Conservation (phyloP, 2,329 filamentous ascomycete genomes). For the Sporothrix sp. region DNA sequence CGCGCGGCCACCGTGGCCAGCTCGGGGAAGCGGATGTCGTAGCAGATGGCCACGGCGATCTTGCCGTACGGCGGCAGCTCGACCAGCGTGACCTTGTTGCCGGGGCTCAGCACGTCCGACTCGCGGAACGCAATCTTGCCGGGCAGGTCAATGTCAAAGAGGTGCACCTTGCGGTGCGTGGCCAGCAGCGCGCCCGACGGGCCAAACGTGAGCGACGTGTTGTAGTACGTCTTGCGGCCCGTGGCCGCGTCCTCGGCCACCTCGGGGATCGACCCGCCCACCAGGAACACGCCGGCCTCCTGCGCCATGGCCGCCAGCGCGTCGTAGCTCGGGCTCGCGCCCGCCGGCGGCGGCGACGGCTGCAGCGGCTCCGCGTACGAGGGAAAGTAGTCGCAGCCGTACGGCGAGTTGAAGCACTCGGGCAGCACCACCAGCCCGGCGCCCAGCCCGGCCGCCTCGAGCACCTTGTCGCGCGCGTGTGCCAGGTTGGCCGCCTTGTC, state of each 20-base stretch:
- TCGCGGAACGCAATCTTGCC: conserved; percentile 89
- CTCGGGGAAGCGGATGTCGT: conserved; percentile 95
- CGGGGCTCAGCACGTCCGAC: conserved; percentile 77
- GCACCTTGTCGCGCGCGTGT: conserved; percentile 71
- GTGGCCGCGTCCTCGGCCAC: conserved; percentile 36
- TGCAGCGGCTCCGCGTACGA: conserved; percentile 82
- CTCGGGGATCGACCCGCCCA: conserved; percentile 92
- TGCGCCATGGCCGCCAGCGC: conserved; percentile 70
- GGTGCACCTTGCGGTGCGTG: conserved; percentile 84
- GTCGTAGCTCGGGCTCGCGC: conserved; percentile 74
- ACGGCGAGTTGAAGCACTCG: conserved; percentile 98
- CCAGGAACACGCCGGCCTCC: conserved; percentile 68
- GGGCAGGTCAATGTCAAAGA: conserved; percentile 97
- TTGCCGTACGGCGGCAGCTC: conserved; percentile 82
- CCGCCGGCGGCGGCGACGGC: conserved; percentile 60
- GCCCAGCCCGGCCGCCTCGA: conserved; percentile 65
- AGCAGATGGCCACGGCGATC: conserved; percentile 87
- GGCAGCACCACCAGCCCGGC: conserved; percentile 85
- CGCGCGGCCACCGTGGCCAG: conserved; percentile 81
- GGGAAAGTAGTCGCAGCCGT: conserved; percentile 83
- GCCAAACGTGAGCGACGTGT: conserved; percentile 77
- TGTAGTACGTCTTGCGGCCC: conserved; percentile 58
- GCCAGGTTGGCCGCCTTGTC: conserved; percentile 81
- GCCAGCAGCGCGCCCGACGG: conserved; percentile 72
- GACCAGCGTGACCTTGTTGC: conserved; percentile 75